Conservation (phyloP, 805 yeast species). For the Candida orba region DNA sequence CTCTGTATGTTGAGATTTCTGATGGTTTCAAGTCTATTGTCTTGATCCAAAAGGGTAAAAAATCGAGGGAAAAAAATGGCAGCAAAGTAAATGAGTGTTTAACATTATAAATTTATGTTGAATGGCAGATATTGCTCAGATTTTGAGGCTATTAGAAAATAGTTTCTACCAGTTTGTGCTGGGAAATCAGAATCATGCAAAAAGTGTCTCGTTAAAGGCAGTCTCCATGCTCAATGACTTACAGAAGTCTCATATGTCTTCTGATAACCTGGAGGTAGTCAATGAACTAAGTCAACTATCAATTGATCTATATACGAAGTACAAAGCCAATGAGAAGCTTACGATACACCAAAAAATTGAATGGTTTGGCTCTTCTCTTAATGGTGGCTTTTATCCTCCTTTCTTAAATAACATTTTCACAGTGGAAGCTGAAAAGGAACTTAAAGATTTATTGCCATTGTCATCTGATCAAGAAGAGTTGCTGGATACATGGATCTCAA, state of each 20-base stretch:
- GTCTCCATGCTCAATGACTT: not conserved
- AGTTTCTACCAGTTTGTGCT: not conserved
- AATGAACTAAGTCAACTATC: constrained; percentile 4
- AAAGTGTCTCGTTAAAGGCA: not conserved
- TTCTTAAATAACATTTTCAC: not conserved
- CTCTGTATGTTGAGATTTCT: not conserved
- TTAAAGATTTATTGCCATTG: constrained; percentile 6
- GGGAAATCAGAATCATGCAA: not conserved
- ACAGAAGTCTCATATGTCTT: not conserved
- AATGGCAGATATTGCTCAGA: not conserved
- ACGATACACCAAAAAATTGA: constrained; percentile 6
- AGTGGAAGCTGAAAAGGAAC: not conserved
- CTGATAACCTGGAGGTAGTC: not conserved
- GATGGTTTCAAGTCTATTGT: constrained; percentile 1
- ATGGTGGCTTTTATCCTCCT: constrained; percentile 14
- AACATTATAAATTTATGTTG: not conserved
- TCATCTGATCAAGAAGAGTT: constrained; percentile 9
- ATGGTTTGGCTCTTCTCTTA: constrained; percentile 14
- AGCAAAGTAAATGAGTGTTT: too few species aligned
- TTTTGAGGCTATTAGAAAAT: not conserved
- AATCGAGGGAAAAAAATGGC: not conserved
- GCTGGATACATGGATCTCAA: constrained; percentile 8
- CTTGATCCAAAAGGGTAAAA: constrained; percentile 2
- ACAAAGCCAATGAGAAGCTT: constrained; percentile 2
- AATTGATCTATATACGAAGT: constrained; percentile 2